Evolutionary conservation across 1,284 basidiomycete species (phyloP).

Genomic region (Wolfiporia cocos): DNA sequence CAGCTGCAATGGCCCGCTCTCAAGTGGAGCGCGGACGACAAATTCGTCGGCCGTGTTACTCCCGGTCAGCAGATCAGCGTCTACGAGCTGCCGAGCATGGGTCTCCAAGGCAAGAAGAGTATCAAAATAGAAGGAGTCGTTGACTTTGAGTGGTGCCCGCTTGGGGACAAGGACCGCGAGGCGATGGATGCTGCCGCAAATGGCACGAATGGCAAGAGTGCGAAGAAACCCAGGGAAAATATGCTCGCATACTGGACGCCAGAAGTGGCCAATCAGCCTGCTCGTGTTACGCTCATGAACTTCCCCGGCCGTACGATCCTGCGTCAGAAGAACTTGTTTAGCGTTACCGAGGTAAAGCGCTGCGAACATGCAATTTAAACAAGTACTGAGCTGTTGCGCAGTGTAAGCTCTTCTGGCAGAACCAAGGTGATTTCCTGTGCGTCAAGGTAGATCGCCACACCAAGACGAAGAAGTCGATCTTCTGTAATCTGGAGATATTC

Average conservation of each 20-base stretch:
- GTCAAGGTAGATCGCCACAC: conserved; percentile 99
- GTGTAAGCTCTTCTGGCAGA: conserved; percentile 99
- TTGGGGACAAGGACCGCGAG: conserved; percentile 84
- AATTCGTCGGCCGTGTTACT: conserved; percentile 87
- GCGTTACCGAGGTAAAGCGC: conserved; percentile 83
- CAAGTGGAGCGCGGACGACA: conserved; percentile 98
- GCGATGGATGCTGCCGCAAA: conserved; percentile 56
- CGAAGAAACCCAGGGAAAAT: conserved; percentile 77
- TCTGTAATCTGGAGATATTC: conserved; percentile 99
- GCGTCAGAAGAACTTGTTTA: conserved; percentile 97
- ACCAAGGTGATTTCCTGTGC: conserved; percentile 97
- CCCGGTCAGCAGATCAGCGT: conserved; percentile 93
- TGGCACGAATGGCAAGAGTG: conserved; percentile 33
- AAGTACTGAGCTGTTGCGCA: conserved; percentile 25
- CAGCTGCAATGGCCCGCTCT: conserved; percentile 93
- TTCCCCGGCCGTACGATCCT: conserved; percentile 85
- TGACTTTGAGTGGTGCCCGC: conserved; percentile 99
- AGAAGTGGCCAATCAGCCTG: conserved; percentile 94
- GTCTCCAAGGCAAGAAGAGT: conserved; percentile 94
- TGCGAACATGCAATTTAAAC: conserved; percentile 21
- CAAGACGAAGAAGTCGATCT: conserved; percentile 98
- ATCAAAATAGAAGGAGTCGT: conserved; percentile 97
- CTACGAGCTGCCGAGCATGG: conserved; percentile 94
- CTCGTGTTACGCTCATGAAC: conserved; percentile 88
- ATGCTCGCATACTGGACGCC: conserved; percentile 98